Percentiles rank a stretch among this genome's conserved stretches.
Conservation (phyloP, 306 rosid species). For the Prunus mira region DNA sequence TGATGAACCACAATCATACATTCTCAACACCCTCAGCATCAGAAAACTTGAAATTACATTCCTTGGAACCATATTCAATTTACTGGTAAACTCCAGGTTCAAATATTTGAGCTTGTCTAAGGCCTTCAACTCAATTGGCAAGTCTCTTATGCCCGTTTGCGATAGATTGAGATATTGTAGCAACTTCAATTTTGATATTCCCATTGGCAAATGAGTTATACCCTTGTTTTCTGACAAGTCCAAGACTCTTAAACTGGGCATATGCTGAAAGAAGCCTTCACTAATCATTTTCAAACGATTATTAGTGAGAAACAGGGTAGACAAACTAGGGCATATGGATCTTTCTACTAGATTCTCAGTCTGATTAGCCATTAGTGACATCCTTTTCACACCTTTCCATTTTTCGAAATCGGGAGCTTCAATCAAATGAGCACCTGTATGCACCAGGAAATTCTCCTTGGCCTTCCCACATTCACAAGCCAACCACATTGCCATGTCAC, state of each 20-base stretch:
- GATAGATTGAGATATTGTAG: background rate
- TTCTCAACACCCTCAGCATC: background rate
- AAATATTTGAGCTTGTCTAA: background rate
- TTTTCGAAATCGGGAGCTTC: background rate
- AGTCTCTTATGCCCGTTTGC: background rate
- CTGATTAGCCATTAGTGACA: background rate
- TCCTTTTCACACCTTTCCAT: background rate
- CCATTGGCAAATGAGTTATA: background rate
- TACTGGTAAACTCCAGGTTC: background rate
- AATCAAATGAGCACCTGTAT: background rate
- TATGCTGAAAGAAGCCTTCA: conserved; percentile 2
- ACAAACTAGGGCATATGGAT: background rate
- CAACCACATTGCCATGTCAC: conserved; percentile 4
- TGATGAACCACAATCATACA: background rate
- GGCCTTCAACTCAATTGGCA: background rate
- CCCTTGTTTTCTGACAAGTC: background rate
- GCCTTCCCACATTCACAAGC: background rate
- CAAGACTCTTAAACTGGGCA: background rate
- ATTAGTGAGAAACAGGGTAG: conserved; percentile 4
- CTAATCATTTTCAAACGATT: background rate
- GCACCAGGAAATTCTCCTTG: background rate
- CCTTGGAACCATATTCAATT: background rate
- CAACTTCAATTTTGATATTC: background rate
- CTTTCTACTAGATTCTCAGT: background rate
- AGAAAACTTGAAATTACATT: background rate